Evolutionary conservation across 441 rosid species (phyloP), one percentile per base, ranked within the genome.

Genomic region (Pelargonium australe): DNA sequence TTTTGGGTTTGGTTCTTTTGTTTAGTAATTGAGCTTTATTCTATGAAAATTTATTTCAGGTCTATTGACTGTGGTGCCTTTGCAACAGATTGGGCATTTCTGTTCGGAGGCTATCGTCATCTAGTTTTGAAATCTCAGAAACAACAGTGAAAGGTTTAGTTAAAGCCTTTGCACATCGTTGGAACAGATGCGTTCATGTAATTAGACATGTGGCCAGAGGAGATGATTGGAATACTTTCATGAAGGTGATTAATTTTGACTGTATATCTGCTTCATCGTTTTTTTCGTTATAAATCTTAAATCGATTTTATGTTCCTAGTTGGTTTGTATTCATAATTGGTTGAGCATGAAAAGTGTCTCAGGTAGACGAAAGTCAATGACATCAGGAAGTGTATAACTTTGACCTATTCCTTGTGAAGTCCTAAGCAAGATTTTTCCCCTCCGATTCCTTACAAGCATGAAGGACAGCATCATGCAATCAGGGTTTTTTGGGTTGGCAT

Each of bases 171-270:
- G 81, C 82, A 31, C 73, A 67, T 68, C 64, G 69, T 25, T 91
- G 98, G 98, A 94, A 91, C 76, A 76, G 71, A 28, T 84, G 82
- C 44, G 74, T 79, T 66, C 51, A 67, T 44, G 71, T 37, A 63
- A 63, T 83, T 19, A 80, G 76, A 73, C 74, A 79, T 51, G 75
- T 91, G 77, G 87, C 81, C 68, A 75, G 68, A 70, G 97, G 92
- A 77, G 83, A 78, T 69, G 90, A 85, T 70, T 89, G 95, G 94
- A 78, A 68, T 66, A 78, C 73, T 70, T 87, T 89, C 85, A 78
- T 86, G 68, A 81, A 83, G 96, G 95, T 93, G 25, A 83, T 64
- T 51, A 37, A 70, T 63, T 68, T 8, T 65, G 60, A 55, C 2
- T 1, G 7, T 65, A 65, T 45, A 71, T 70, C 45, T 68, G 79